These are phyloP conservation scores for Naganishia sp. DNA, from an alignment of 1,284 basidiomycete species.

Conservation along the genomic window DNA sequence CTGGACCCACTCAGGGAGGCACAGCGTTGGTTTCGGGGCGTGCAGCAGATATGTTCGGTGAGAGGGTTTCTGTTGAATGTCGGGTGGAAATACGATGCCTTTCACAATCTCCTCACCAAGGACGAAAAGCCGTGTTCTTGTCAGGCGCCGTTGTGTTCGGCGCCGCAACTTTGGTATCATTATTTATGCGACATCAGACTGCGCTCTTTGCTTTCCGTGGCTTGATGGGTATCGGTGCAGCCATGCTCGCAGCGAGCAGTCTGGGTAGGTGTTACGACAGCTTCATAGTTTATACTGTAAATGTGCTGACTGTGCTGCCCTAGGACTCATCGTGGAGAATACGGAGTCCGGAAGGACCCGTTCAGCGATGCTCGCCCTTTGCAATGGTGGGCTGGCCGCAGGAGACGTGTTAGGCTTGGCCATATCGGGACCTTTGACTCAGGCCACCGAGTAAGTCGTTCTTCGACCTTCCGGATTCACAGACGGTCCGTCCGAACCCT, in stretches of 20 bases:
- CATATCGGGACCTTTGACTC: background rate
- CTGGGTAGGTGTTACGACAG: background rate
- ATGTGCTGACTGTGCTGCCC: background rate
- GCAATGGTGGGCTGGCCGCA: conserved; percentile 5
- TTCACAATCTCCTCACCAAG: background rate
- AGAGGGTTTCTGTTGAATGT: background rate
- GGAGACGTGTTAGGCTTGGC: conserved; percentile 2
- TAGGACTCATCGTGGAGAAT: conserved; percentile 13
- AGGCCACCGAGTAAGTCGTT: conserved; percentile 7
- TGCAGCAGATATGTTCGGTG: background rate
- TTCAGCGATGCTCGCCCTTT: background rate
- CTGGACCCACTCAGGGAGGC: background rate
- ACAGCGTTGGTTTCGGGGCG: background rate
- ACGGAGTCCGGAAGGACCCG: conserved; percentile 3
- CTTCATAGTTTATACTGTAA: background rate
- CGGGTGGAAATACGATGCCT: background rate
- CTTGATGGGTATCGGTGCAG: conserved; percentile 2
- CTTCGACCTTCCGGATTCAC: too few relatives aligned
- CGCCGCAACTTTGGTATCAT: background rate
- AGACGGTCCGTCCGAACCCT: too few relatives aligned
- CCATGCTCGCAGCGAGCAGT: background rate
- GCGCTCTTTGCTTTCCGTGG: background rate
- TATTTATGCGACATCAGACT: conserved; percentile 1
- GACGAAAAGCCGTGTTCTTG: background rate
- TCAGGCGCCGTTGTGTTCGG: background rate